A percentile compares a stretch with the other conserved stretches of the same genome.
phyloP scores from a whole-genome alignment of 257 asterid genomes.

The Solanum chaucha region DNA sequence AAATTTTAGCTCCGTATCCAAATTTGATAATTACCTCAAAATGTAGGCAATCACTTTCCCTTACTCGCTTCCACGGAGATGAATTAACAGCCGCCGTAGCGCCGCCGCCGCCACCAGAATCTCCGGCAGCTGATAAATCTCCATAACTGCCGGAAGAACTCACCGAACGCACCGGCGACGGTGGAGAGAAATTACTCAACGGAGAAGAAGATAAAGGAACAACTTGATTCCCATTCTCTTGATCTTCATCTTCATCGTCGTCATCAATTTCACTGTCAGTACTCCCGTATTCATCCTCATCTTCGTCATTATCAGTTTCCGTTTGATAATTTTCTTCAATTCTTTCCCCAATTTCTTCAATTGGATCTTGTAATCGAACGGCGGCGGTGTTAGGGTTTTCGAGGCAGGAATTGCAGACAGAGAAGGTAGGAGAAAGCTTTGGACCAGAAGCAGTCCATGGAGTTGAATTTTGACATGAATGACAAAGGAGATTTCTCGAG shows the following conservation, averaged over 20 bases:
- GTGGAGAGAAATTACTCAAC: not conserved
- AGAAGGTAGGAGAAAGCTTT: slow-evolving; percentile 33
- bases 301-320: not conserved
- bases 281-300: not conserved
- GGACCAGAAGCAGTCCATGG: slow-evolving; percentile 69
- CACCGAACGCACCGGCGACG: not conserved
- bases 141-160: not conserved
- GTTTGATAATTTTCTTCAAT: not conserved
- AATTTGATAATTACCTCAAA: not conserved
- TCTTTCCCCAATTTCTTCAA: not conserved
- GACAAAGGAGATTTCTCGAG: slow-evolving; percentile 51
- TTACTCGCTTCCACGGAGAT: not conserved
- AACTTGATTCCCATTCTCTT: not conserved
- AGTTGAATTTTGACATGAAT: slow-evolving; percentile 45
- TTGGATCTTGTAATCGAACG: not conserved
- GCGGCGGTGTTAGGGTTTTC: not conserved
- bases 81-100: not conserved
- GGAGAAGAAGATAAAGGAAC: not conserved
- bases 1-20: not conserved
- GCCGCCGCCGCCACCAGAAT: too few species aligned
- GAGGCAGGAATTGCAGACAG: slow-evolving; percentile 38
- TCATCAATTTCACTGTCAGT: not conserved
- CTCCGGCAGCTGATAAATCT: not conserved
- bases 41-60: not conserved
- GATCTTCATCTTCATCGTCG: not conserved